These are phyloP conservation scores for Pyrenophora seminiperda DNA, from an alignment of 2,329 filamentous ascomycete genomes.

Conservation along the genomic window DNA sequence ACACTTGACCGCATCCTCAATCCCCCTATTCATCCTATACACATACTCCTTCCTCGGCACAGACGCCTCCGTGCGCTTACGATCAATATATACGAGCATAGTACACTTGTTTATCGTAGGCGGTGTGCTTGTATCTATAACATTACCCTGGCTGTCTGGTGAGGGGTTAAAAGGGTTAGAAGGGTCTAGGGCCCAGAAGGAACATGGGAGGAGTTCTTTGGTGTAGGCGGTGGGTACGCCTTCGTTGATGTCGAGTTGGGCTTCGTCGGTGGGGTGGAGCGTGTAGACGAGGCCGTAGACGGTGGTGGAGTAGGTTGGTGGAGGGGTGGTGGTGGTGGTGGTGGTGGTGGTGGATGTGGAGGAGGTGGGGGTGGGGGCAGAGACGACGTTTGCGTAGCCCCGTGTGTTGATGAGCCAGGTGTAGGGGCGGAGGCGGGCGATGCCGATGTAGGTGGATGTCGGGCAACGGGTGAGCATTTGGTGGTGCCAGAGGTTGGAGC, in stretches of 20 bases:
- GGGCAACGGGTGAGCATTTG: conserved; percentile 70
- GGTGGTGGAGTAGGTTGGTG: conserved; percentile 43
- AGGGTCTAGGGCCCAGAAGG: conserved; percentile 47
- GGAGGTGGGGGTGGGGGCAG: conserved; percentile 10
- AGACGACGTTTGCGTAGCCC: conserved; percentile 71
- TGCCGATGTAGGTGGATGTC: conserved; percentile 59
- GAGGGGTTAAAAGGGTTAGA: no score
- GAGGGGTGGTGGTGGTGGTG: background rate
- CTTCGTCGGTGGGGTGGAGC: conserved; percentile 35
- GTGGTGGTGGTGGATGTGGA: no score
- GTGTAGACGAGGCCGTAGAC: conserved; percentile 47
- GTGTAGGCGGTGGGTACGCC: conserved; percentile 67
- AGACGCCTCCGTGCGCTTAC: conserved; percentile 47
- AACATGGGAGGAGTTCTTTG: conserved; percentile 56
- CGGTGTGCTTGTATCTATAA: conserved; percentile 30
- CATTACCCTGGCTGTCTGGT: background rate
- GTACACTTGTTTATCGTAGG: conserved; percentile 26
- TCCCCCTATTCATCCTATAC: conserved; percentile 66
- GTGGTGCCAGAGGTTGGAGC: conserved; percentile 68
- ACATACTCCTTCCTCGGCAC: conserved; percentile 64
- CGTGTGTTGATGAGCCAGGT: conserved; percentile 70
- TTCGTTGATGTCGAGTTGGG: conserved; percentile 55
- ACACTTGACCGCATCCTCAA: conserved; percentile 61
- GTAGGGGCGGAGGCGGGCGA: conserved; percentile 63
- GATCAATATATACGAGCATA: conserved; percentile 67